Percentiles rank a stretch among this genome's conserved stretches.
phyloP scores from a whole-genome alignment of 2,329 filamentous ascomycete genomes.

The Diatrype stigma region DNA sequence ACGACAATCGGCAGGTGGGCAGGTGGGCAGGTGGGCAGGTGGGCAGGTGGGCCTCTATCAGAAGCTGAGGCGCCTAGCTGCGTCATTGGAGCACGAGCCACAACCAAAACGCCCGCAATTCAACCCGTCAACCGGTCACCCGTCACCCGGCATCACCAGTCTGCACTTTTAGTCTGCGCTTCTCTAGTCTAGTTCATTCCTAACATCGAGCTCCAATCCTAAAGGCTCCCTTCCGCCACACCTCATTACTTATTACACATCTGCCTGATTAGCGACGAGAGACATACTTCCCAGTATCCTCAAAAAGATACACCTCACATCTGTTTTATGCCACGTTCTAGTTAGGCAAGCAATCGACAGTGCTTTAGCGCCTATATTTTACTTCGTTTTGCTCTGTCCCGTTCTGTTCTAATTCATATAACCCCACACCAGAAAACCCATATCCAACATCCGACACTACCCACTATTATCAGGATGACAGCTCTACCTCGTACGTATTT shows the following conservation, averaged over 20 bases:
- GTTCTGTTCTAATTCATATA: background rate
- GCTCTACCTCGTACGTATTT: slow-evolving; percentile 26
- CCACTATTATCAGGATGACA: slow-evolving; percentile 18
- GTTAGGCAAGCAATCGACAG: background rate
- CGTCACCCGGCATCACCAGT: no score
- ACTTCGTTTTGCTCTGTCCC: background rate
- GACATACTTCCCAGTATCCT: background rate
- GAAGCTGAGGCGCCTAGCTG: slow-evolving; percentile 5
- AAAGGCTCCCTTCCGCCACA: slow-evolving; percentile 16
- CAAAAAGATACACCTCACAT: background rate
- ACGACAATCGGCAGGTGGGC: slow-evolving; percentile 16
- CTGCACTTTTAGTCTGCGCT: no score
- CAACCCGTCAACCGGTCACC: no score
- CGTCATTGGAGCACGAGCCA: slow-evolving; percentile 14
- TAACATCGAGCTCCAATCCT: background rate
- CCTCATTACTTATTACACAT: background rate
- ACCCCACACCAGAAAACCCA: background rate
- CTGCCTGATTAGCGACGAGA: background rate
- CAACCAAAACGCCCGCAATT: background rate
- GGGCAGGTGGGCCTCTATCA: no score
- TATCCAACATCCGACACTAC: background rate
- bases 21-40: no score
- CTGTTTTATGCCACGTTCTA: background rate
- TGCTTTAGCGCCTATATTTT: background rate
- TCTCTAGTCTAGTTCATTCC: no score